Evolutionary conservation across 176 grass and related monocot genomes (phyloP).

Genomic region (Zoysia japonica): DNA sequence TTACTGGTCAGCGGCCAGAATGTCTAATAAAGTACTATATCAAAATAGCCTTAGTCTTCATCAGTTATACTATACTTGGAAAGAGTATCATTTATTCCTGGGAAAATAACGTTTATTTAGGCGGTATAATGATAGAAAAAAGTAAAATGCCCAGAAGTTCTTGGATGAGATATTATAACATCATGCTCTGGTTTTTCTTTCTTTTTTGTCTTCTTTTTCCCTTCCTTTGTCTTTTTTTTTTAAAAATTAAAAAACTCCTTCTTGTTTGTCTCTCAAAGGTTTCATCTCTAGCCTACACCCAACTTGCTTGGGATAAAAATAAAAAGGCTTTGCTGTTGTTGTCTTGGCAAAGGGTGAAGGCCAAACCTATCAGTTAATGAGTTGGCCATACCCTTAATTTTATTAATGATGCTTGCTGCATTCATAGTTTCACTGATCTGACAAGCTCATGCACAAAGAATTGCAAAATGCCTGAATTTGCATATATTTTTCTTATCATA

Average conservation of each 20-base stretch:
- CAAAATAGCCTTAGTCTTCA: not conserved
- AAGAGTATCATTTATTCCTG: not conserved
- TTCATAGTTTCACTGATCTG: conserved; percentile 30
- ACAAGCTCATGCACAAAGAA: conserved; percentile 5
- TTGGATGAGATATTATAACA: conserved; percentile 11
- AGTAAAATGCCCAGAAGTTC: not conserved
- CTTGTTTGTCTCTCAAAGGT: too few relatives aligned
- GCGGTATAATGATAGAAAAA: not conserved
- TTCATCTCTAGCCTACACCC: too few relatives aligned
- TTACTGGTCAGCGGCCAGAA: too few relatives aligned
- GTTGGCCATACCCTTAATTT: not conserved
- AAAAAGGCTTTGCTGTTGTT: too few relatives aligned
- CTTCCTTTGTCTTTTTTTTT: too few relatives aligned
- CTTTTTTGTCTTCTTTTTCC: too few relatives aligned
- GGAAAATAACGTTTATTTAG: not conserved
- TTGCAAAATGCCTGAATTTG: not conserved
- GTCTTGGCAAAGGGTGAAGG: not conserved
- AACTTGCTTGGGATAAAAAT: too few relatives aligned
- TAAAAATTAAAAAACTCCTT: too few relatives aligned
- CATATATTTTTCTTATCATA: conserved; percentile 5
- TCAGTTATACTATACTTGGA: not conserved
- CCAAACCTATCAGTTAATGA: conserved; percentile 4
- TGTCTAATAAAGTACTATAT: too few relatives aligned
- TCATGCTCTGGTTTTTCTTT: not conserved
- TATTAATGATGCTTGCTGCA: not conserved